These are phyloP conservation scores for Suhomyces maxii DNA, from an alignment of 1,139 yeast species.

Conservation along the genomic window DNA sequence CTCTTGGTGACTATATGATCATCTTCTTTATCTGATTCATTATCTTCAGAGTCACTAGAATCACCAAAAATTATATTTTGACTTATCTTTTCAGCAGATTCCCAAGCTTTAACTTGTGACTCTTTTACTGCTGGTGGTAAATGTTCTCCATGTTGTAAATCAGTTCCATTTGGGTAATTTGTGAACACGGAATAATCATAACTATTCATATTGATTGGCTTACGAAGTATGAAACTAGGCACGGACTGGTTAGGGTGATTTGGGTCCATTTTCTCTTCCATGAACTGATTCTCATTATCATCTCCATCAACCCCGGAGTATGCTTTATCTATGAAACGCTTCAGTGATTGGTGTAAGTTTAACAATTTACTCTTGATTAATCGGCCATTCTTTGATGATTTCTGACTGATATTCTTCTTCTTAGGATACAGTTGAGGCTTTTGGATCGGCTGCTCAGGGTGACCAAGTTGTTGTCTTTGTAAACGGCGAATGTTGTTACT, in stretches of 20 bases:
- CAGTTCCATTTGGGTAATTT: constrained; percentile 22
- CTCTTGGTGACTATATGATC: background rate
- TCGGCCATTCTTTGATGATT: constrained; percentile 16
- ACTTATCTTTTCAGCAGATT: constrained; percentile 44
- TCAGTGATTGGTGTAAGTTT: constrained; percentile 25
- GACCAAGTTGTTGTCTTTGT: constrained; percentile 13
- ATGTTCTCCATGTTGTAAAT: constrained; percentile 21
- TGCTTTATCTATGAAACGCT: constrained; percentile 12
- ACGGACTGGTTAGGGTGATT: constrained; percentile 17
- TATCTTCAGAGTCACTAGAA: constrained; percentile 21
- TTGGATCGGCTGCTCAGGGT: constrained; percentile 4
- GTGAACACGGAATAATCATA: constrained; percentile 27
- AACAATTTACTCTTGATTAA: constrained; percentile 22
- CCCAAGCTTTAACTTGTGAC: constrained; percentile 50
- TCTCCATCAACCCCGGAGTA: constrained; percentile 3
- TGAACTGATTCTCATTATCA: constrained; percentile 1
- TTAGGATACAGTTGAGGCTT: constrained; percentile 10
- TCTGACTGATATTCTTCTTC: constrained; percentile 12
- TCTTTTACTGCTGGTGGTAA: constrained; percentile 23
- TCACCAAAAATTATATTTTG: constrained; percentile 38
- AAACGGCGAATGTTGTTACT: constrained; percentile 25
- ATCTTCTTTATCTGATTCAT: constrained; percentile 10
- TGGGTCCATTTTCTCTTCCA: constrained; percentile 9
- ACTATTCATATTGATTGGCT: constrained; percentile 19
- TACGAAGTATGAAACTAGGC: constrained; percentile 20